Percentiles rank a stretch among this genome's conserved stretches.
Evolutionary conservation across 352 stramenopile species (phyloP).

Genomic region (Pythium guiyangense): DNA sequence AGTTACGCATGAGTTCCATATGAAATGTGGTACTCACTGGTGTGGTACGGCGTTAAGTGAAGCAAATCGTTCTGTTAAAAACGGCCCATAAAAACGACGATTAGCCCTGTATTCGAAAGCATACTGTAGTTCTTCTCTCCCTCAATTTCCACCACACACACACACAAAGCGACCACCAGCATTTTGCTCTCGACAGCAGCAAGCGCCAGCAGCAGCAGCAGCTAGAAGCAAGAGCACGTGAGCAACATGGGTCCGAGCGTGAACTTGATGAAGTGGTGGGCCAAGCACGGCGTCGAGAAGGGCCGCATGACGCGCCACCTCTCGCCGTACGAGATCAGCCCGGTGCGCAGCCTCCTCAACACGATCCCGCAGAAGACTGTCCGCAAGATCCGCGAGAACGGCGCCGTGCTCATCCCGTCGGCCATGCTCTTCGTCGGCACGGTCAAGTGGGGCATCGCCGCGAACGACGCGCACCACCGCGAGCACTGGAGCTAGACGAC

Average conservation of each 20-base stretch:
- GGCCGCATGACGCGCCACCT: slow-evolving; percentile 65
- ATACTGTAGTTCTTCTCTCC: no score
- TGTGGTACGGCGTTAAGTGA: no score
- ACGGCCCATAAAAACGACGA: no score
- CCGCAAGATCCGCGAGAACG: slow-evolving; percentile 82
- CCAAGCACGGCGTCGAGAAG: slow-evolving; percentile 58
- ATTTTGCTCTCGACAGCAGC: slow-evolving; percentile 15
- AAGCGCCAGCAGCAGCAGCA: slow-evolving; percentile 9
- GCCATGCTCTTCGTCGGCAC: slow-evolving; percentile 58
- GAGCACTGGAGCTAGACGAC: slow-evolving; percentile 66
- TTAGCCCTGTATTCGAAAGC: no score
- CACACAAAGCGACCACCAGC: slow-evolving; percentile 17
- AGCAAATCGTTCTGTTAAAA: no score
- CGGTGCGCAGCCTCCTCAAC: slow-evolving; percentile 61
- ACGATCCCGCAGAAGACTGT: slow-evolving; percentile 72
- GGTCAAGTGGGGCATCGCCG: slow-evolving; percentile 62
- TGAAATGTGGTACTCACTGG: no score
- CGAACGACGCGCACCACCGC: slow-evolving; percentile 78
- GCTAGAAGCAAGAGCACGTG: no score
- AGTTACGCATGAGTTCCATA: no score
- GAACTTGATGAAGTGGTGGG: slow-evolving; percentile 67
- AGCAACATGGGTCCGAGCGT: slow-evolving; percentile 35
- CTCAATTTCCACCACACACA: no score
- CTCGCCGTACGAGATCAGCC: slow-evolving; percentile 65
- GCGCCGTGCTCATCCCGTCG: slow-evolving; percentile 59